Evolutionary conservation across 805 yeast genomes (phyloP).

Genomic region (Saccharomyces mikatae): DNA sequence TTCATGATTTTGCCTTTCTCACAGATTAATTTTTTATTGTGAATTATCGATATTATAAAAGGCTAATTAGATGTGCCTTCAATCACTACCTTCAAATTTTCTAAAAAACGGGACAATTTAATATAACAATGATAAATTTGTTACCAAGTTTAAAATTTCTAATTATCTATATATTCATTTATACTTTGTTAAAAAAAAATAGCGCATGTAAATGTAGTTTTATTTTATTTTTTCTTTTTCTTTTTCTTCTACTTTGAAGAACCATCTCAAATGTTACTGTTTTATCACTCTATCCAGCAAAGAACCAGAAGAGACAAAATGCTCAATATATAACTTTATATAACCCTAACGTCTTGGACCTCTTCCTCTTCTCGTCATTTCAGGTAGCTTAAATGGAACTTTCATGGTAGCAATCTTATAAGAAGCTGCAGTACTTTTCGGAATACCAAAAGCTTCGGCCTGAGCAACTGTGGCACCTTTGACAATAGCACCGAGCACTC

Average conservation of each 20-base stretch:
- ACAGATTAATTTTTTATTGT: not conserved
- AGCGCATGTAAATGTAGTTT: not conserved
- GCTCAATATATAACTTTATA: not conserved
- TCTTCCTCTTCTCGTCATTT: conserved; percentile 60
- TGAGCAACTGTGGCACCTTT: conserved; percentile 66
- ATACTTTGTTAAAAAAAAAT: not conserved
- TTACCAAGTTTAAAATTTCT: not conserved
- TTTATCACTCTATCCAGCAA: not conserved
- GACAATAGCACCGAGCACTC: conserved; percentile 73
- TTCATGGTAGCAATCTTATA: conserved; percentile 75
- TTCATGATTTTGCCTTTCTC: not conserved
- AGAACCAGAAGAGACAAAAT: not conserved
- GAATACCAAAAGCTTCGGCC: conserved; percentile 64
- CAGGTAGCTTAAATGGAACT: conserved; percentile 88
- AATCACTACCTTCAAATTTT: not conserved
- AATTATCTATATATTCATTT: not conserved
- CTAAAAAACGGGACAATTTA: not conserved
- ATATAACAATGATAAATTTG: not conserved
- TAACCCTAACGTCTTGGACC: conserved; percentile 23
- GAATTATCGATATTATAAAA: not conserved
- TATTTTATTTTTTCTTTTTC: not conserved
- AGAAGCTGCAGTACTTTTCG: conserved; percentile 49
- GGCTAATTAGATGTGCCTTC: not conserved
- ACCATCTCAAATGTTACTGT: not conserved
- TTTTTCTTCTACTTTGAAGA: not conserved